Conservation (phyloP, 2,329 filamentous ascomycete genomes). For the Cytospora piceae region DNA sequence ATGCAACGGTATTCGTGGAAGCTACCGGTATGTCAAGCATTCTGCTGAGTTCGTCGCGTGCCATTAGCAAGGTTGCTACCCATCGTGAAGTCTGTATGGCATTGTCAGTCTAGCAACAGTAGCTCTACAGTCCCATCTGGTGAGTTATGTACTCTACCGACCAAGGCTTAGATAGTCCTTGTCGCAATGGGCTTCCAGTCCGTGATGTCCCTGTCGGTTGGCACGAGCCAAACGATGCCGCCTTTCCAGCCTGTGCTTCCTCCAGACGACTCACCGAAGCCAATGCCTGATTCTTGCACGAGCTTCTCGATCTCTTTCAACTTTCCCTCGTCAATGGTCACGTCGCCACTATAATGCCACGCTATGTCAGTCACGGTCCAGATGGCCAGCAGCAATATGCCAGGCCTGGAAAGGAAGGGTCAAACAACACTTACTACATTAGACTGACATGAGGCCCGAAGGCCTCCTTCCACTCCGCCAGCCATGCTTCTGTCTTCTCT, state of each 20-base stretch:
- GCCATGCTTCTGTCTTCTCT: conserved; percentile 35
- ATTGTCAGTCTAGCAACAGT: background rate
- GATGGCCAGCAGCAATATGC: no score
- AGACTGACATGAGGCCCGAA: conserved; percentile 41
- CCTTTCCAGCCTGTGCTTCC: conserved; percentile 36
- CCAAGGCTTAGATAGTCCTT: conserved; percentile 29
- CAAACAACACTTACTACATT: conserved; percentile 38
- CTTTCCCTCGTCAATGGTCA: conserved; percentile 34
- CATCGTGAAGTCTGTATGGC: background rate
- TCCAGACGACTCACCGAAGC: conserved; percentile 17
- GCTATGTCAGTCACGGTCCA: conserved; percentile 9
- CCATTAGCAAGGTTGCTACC: background rate
- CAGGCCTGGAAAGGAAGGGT: background rate
- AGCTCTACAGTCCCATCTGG: background rate
- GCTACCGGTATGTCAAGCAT: background rate
- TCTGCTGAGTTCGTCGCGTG: background rate
- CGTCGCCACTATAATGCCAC: conserved; percentile 33
- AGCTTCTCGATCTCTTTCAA: conserved; percentile 33
- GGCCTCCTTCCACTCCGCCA: conserved; percentile 35
- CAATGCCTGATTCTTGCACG: conserved; percentile 35
- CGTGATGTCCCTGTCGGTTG: conserved; percentile 36
- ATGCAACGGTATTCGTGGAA: background rate
- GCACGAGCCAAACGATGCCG: conserved; percentile 40
- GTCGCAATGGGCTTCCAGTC: conserved; percentile 41
- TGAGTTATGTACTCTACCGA: background rate